These are phyloP conservation scores for Asterophora parasitica DNA, from an alignment of 768 basidiomycete genomes.

Conservation along the genomic window DNA sequence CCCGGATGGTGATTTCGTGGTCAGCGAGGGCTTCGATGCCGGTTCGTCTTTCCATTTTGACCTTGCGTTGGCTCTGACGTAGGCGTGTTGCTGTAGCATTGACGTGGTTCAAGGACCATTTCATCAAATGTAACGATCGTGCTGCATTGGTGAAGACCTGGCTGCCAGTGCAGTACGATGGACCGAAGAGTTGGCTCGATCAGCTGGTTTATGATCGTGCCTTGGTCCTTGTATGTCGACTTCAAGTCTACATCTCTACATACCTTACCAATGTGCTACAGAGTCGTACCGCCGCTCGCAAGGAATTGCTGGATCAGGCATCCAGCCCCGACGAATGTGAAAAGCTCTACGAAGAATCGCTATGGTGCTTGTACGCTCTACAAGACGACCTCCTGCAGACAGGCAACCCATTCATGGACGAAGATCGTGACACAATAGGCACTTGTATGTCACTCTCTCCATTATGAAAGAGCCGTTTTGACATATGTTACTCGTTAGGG, in stretches of 20 bases:
- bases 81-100: slow-evolving; percentile 48
- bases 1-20: slow-evolving; percentile 68
- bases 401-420: slow-evolving; percentile 81
- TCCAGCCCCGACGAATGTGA: slow-evolving; percentile 79
- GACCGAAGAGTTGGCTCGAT: slow-evolving; percentile 81
- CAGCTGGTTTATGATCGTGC: slow-evolving; percentile 93
- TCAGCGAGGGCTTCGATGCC: slow-evolving; percentile 78
- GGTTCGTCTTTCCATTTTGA: slow-evolving; percentile 35
- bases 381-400: slow-evolving; percentile 83
- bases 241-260: neutral
- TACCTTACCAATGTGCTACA: slow-evolving; percentile 25
- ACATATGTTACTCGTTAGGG: slow-evolving; percentile 40
- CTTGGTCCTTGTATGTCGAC: slow-evolving; percentile 56
- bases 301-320: slow-evolving; percentile 81
- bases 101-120: slow-evolving; percentile 89
- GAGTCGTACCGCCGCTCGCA: slow-evolving; percentile 90
- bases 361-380: slow-evolving; percentile 91
- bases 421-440: slow-evolving; percentile 73
- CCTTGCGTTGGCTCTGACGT: slow-evolving; percentile 2
- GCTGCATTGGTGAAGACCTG: slow-evolving; percentile 85
- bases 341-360: slow-evolving; percentile 88
- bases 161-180: slow-evolving; percentile 78
- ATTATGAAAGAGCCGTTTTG: slow-evolving; percentile 1
- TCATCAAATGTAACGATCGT: slow-evolving; percentile 91
- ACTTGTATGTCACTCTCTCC: slow-evolving; percentile 50